A percentile compares a stretch with the other conserved stretches of the same genome.
Evolutionary conservation across 306 rosid species (phyloP).

Genomic region (Styphnolobium japonicum): DNA sequence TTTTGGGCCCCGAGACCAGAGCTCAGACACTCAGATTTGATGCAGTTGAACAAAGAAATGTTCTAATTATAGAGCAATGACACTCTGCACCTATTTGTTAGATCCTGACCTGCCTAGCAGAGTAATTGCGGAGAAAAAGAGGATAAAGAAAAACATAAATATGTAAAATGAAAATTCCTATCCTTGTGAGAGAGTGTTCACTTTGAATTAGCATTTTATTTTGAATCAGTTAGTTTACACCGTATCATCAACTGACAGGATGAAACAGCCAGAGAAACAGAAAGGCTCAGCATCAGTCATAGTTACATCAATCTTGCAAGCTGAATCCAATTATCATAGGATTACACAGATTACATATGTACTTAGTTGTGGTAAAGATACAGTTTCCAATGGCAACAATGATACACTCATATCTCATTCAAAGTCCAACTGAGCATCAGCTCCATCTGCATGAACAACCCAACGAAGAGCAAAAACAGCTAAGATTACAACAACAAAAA

Average conservation of each 20-base stretch:
- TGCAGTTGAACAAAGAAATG: no score
- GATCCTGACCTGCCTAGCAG: no score
- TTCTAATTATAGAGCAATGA: no score
- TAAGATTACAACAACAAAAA: neutral
- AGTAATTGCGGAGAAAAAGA: no score
- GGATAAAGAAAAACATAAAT: no score
- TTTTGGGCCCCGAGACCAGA: no score
- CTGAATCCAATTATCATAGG: neutral
- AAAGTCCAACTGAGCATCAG: neutral
- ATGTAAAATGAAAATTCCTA: no score
- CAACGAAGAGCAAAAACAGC: neutral
- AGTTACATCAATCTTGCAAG: neutral
- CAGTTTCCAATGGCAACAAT: neutral
- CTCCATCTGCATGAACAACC: constrained; percentile 2
- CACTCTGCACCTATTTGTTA: no score
- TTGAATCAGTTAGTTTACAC: neutral
- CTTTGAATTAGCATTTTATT: neutral
- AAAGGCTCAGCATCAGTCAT: no score
- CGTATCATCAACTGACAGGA: neutral
- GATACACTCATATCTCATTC: neutral
- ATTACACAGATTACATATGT: neutral
- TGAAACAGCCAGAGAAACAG: neutral
- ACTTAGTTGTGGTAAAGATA: constrained; percentile 7
- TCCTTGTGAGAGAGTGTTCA: neutral
- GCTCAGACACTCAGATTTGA: no score